phyloP scores from a whole-genome alignment of 768 basidiomycete species.

The Polyporus arcularius region DNA sequence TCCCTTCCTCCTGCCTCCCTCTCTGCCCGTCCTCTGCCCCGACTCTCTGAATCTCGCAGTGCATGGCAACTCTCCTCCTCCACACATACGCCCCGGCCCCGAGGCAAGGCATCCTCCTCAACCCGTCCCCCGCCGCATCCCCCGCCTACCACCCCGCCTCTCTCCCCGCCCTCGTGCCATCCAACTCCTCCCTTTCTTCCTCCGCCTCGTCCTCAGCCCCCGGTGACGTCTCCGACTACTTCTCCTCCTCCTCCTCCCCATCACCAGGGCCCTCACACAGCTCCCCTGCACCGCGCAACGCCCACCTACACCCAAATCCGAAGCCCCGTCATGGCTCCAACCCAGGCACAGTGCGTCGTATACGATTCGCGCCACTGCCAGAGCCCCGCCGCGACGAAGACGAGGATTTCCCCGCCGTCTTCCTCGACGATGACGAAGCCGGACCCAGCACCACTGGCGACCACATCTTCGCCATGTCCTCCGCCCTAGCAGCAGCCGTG shows the following conservation, averaged over 20 bases:
- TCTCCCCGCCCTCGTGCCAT: constrained; percentile 25
- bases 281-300: not conserved
- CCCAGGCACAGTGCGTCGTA: constrained; percentile 36
- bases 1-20: constrained; percentile 10
- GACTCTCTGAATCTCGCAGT: not conserved
- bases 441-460: constrained; percentile 11
- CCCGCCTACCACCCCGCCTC: constrained; percentile 24
- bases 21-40: constrained; percentile 1
- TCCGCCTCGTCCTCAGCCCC: constrained; percentile 27
- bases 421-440: constrained; percentile 28
- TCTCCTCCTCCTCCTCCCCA: constrained; percentile 18
- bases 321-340: constrained; percentile 18
- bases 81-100: constrained; percentile 15
- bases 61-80: constrained; percentile 21
- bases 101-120: constrained; percentile 33
- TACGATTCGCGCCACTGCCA: constrained; percentile 86
- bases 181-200: constrained; percentile 27
- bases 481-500: constrained; percentile 15
- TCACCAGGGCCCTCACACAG: constrained; percentile 5
- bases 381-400: constrained; percentile 60
- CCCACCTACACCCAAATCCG: constrained; percentile 6
- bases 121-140: constrained; percentile 30
- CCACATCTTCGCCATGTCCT: constrained; percentile 21
- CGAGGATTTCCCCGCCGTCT: constrained; percentile 34
- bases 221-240: constrained; percentile 24